Percentiles rank a stretch among this genome's conserved stretches.
phyloP scores from a whole-genome alignment of 331 rosid genomes.

The Quercus tomentella region DNA sequence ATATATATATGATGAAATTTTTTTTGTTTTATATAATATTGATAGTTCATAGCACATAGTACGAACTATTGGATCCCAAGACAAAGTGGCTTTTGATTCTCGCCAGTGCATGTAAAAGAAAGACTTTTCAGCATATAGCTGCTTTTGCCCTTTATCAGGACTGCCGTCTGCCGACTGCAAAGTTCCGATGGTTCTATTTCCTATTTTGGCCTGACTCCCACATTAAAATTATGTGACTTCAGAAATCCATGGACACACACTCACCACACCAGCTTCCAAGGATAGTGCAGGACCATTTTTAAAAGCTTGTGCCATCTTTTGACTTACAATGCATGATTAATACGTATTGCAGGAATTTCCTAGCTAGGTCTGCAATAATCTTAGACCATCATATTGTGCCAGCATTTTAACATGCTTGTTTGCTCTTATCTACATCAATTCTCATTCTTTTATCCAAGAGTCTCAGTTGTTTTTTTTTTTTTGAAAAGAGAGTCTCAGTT shows the following conservation, averaged over 20 bases:
- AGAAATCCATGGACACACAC: conserved; percentile 30
- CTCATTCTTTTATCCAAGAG: neutral
- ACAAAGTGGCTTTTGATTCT: conserved; percentile 14
- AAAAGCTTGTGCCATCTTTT: conserved; percentile 18
- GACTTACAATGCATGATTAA: neutral
- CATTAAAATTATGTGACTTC: conserved; percentile 19
- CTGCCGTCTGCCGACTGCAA: conserved; percentile 4
- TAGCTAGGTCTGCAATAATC: neutral
- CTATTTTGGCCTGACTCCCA: conserved; percentile 14
- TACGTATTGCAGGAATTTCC: neutral
- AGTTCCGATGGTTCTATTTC: conserved; percentile 10
- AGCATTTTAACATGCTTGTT: neutral
- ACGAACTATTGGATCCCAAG: neutral
- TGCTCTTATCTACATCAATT: neutral
- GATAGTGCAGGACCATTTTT: neutral
- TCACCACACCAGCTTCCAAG: conserved; percentile 19
- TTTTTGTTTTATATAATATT: no score
- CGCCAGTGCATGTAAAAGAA: neutral
- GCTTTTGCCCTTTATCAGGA: conserved; percentile 32
- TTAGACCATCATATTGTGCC: neutral
- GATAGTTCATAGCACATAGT: neutral
- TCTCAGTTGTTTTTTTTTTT: neutral
- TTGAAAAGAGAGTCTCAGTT: neutral
- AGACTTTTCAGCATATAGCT: conserved; percentile 24
- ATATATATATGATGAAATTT: no score